Base-by-base conservation (phyloP, 2,329 filamentous ascomycete genomes). In the Incumbomyces delicatus region DNA sequence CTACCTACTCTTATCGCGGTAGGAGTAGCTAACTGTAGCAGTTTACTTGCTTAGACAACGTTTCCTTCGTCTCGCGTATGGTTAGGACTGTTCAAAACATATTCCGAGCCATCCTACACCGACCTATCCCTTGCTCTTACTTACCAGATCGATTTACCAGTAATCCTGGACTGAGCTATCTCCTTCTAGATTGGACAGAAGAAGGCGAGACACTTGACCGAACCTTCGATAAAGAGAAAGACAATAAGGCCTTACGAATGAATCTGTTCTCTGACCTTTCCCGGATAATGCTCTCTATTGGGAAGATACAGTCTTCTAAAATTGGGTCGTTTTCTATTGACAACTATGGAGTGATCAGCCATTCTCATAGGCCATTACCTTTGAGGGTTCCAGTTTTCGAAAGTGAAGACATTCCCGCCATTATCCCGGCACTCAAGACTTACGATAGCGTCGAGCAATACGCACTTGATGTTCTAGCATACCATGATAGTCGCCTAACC, bases 391-490 rank as follows among this genome's bases (percentile, higher is more conserved):
- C 59, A 30, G 48, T 48, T 6, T 48, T 59, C n/a, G 58, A 61
- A 44, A 60, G 60, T 31, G 52, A 60, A 41, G 44, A 48, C 13
- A 59, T 60, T 30, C 54, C 56, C 13, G 50, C 53, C 1, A 42
- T 51, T 35, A 58, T 62, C 2, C 46, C 49, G 4, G 47, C 55
- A 7, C 20, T 51, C 36, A 52, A 36, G 22, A 59, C 57, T 16
- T 62, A 62, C 37, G 30, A 40, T 14, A 47, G 54, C 29, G 48
- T 57, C 8, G 57, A 61, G 32, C 42, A 52, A 10, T 62, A 62
- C 46, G 38, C 60, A 29, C 46, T 52, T 2, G 58, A 60, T 44
- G 50, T 60, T n/a, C 42, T 63, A 14, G 46, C 48, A 31, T 55
- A 50, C 36, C 57, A 63, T 44, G 56, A 62, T 36, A 59, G 51